Evolutionary conservation across 2,329 filamentous ascomycete species (phyloP).

Genomic region (Stachybotrys elegans): DNA sequence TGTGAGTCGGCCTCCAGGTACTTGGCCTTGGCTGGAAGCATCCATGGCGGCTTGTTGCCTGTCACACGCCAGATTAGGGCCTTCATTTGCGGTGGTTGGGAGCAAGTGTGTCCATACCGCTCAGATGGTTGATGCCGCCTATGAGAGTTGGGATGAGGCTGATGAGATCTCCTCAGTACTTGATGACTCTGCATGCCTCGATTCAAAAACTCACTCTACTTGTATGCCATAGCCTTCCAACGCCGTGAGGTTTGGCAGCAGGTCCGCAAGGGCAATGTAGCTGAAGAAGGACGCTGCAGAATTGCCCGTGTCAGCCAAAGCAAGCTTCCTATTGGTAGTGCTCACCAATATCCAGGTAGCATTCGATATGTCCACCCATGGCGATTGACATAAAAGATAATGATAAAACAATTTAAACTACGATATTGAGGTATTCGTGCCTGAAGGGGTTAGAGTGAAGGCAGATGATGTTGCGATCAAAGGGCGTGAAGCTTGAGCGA

Average conservation of each 20-base stretch:
- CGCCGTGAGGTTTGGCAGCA: slow-evolving; percentile 48
- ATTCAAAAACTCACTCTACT: slow-evolving; percentile 51
- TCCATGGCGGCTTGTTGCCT: slow-evolving; percentile 75
- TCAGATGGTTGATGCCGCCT: slow-evolving; percentile 57
- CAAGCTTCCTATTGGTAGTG: background rate
- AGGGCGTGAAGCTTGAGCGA: too few relatives aligned
- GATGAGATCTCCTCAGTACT: slow-evolving; percentile 51
- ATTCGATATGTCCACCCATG: slow-evolving; percentile 60
- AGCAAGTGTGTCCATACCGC: slow-evolving; percentile 35
- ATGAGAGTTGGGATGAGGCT: slow-evolving; percentile 73
- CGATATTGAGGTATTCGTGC: too few relatives aligned
- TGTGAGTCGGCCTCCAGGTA: slow-evolving; percentile 43
- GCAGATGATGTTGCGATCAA: too few relatives aligned
- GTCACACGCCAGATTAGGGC: slow-evolving; percentile 2
- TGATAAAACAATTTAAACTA: too few relatives aligned
- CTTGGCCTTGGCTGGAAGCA: slow-evolving; percentile 59
- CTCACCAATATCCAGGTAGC: slow-evolving; percentile 62
- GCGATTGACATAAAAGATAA: too few relatives aligned
- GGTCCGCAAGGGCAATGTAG: slow-evolving; percentile 51
- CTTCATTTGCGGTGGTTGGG: background rate
- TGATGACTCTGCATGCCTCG: slow-evolving; percentile 2
- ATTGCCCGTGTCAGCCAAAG: slow-evolving; percentile 4
- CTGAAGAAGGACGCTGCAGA: slow-evolving; percentile 58
- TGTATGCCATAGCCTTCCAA: slow-evolving; percentile 56
- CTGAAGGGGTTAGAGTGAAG: too few relatives aligned